Base-by-base conservation (phyloP, 139 green algal genomes). In the Chlamydomonas incerta region DNA sequence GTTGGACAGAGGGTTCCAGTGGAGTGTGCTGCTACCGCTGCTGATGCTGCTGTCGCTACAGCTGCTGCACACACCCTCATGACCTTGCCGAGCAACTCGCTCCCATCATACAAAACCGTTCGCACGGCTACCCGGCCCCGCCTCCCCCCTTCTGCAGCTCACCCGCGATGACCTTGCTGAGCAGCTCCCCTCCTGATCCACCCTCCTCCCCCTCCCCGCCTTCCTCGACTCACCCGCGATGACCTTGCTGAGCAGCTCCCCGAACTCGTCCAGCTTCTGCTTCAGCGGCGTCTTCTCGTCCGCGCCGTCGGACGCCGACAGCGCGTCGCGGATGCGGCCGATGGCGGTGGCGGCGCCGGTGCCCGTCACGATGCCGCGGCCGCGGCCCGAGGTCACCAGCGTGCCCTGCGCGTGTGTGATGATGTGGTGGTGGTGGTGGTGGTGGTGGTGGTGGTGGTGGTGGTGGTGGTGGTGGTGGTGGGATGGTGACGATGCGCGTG, bases 221-320 rank as follows among this genome's bases (percentile, higher is more conserved):
- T 28, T 1, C 31, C 17, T 24, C 21, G 4, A 3, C 79, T 29
- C 50, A 74, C 65, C 79, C 21, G 79, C 50, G 29, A 72, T 74
- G 52, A 94, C 93, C 80, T 93, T 92, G 35, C 90, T 95, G 11
- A 97, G 90, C 20, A 89, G 87, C 52, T 90, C 90, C 41, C 95
- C 94, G 83, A 98, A 98, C 77, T 95, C 89, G 75, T 98, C 94
- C 55, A 98, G 91, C 87, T 96, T 96, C 76, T 94, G 89, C 88
- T 96, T 96, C 57, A 98, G 83, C 1, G 95, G 95, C 26, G 95
- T 98, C 87, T 52, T 63, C 65, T 75, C 62, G 9, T 75, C 79
- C n/a, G 60, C 72, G 9, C 9, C 55, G 33, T 82, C 62, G 8
- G 33, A 31, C 29, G 21, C 72, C 37, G 71, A 68, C 88, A 91